A percentile compares a stretch with the other conserved stretches of the same genome.
phyloP scores from a whole-genome alignment of 495 filamentous ascomycete genomes.

The Xylaria palmicola region DNA sequence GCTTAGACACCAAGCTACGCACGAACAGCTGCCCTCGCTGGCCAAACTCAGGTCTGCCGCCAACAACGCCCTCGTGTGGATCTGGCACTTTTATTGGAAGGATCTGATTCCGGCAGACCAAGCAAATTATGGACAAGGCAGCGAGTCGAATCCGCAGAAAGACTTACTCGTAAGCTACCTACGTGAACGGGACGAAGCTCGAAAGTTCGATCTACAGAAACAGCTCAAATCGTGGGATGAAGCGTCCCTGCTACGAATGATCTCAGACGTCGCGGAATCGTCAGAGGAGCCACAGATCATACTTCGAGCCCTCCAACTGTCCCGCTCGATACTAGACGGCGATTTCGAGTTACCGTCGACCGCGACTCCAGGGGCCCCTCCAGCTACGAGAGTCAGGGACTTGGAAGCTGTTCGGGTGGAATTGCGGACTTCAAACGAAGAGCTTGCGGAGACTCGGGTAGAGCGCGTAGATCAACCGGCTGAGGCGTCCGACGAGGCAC shows the following conservation, averaged over 20 bases:
- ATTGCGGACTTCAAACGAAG: constrained; percentile 22
- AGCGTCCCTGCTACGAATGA: constrained; percentile 20
- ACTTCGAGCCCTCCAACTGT: constrained; percentile 35
- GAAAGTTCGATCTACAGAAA: constrained; percentile 10
- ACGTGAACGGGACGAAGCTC: constrained; percentile 14
- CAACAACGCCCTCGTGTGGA: constrained; percentile 71
- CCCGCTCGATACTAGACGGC: constrained; percentile 28
- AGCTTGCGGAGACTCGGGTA: constrained; percentile 18
- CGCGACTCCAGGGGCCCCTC: constrained; percentile 10
- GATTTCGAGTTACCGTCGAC: constrained; percentile 20
- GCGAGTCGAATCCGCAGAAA: constrained; percentile 17
- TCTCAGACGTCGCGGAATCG: constrained; percentile 34
- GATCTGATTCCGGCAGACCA: constrained; percentile 32
- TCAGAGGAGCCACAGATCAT: constrained; percentile 36
- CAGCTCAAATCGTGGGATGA: constrained; percentile 31
- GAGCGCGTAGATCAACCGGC: constrained; percentile 11
- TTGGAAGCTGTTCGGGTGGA: constrained; percentile 32
- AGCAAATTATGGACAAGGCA: constrained; percentile 1
- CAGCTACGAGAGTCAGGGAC: constrained; percentile 17
- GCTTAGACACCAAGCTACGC: constrained; percentile 84
- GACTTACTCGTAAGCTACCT: constrained; percentile 29
- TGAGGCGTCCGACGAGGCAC: neutral
- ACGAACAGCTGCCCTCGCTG: constrained; percentile 79
- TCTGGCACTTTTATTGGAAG: constrained; percentile 86
- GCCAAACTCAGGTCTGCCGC: constrained; percentile 64